Conservation (phyloP, 2,329 filamentous ascomycete genomes). For the Fusarium robinianum region DNA sequence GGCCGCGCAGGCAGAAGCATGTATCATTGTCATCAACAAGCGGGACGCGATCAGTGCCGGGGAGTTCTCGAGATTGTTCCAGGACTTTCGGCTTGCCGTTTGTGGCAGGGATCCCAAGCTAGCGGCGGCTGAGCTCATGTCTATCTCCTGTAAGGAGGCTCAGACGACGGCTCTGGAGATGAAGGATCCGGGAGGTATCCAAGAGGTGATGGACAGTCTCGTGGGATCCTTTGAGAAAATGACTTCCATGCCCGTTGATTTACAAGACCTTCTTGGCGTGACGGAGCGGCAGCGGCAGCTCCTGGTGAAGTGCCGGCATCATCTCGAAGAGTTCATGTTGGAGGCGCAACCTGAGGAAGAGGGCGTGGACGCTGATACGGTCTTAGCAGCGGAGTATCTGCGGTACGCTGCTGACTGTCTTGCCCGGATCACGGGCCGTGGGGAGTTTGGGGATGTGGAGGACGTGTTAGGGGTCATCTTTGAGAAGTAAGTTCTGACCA, state of each 20-base stretch:
- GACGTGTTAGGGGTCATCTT: slow-evolving; percentile 97
- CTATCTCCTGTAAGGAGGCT: slow-evolving; percentile 74
- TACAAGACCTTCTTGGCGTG: slow-evolving; percentile 85
- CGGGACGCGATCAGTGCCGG: slow-evolving; percentile 52
- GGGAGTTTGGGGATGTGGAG: slow-evolving; percentile 86
- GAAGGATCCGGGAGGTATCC: slow-evolving; percentile 67
- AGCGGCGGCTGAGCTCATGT: slow-evolving; percentile 42
- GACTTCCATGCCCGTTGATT: slow-evolving; percentile 71
- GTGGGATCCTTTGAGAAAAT: slow-evolving; percentile 70
- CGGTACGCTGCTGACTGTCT: slow-evolving; percentile 78
- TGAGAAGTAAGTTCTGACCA: slow-evolving; percentile 73
- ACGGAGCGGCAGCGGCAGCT: slow-evolving; percentile 88
- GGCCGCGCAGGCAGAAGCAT: slow-evolving; percentile 53
- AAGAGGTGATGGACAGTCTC: slow-evolving; percentile 69
- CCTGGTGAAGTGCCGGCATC: slow-evolving; percentile 70
- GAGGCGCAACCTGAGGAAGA: slow-evolving; percentile 52
- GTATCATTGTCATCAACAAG: slow-evolving; percentile 67
- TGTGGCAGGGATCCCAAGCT: slow-evolving; percentile 29
- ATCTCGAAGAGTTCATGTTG: slow-evolving; percentile 74
- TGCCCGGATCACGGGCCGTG: slow-evolving; percentile 85
- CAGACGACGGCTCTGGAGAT: slow-evolving; percentile 34
- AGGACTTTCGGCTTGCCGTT: slow-evolving; percentile 43
- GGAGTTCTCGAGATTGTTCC: slow-evolving; percentile 46
- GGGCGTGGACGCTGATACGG: slow-evolving; percentile 71
- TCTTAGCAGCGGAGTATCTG: slow-evolving; percentile 87